Evolutionary conservation across 352 stramenopile species (phyloP), one percentile per base, ranked within the genome.

Genomic region (Pythium angustatum): DNA sequence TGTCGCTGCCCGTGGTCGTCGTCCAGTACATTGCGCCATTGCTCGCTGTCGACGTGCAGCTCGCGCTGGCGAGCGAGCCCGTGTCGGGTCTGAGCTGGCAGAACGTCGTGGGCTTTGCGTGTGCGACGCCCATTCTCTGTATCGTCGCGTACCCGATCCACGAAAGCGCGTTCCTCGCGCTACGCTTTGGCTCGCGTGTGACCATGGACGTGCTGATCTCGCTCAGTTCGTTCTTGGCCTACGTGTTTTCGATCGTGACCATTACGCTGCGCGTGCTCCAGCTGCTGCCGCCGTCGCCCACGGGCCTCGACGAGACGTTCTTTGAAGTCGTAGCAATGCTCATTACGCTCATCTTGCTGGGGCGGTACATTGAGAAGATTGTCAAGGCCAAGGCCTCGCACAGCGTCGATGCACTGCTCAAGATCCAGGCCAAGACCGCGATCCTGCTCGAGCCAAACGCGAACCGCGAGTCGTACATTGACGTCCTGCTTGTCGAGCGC

Each of bases 201-300:
- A 90, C 77, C 0, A 93, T 93, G 83, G 80, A 91, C 49, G 83
- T 91, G 49, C 75, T 93, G 45, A 81, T 91, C 24, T 91, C 85
- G 33, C 71, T 93, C 30, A 90, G 83, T 33, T 76, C 83, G n/a
- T 77, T 79, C 48, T 76, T 74, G 2, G 79, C 85, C 28, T 93
- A 91, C 69, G 59, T 72, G 0, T 93, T 90, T 58, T 91, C 81
- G 2, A 44, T 79, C 19, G 59, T 78, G 6, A 76, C 66, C 4
- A 60, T 84, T 17, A 9, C 65, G 17, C 60, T 79, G 27, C 55
- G 57, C 8, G 53, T 76, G 56, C 63, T 60, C 7, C 44, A 47
- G 28, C 33, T 64, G 24, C 38, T 60, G 4, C 17, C 72, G 6
- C 41, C 30, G 6, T 58, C 51, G 4, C 49, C 48, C 41, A 55